Evolutionary conservation across 2,329 filamentous ascomycete genomes (phyloP), one percentile per base, ranked within the genome.

Genomic region (Verticillium longisporum): DNA sequence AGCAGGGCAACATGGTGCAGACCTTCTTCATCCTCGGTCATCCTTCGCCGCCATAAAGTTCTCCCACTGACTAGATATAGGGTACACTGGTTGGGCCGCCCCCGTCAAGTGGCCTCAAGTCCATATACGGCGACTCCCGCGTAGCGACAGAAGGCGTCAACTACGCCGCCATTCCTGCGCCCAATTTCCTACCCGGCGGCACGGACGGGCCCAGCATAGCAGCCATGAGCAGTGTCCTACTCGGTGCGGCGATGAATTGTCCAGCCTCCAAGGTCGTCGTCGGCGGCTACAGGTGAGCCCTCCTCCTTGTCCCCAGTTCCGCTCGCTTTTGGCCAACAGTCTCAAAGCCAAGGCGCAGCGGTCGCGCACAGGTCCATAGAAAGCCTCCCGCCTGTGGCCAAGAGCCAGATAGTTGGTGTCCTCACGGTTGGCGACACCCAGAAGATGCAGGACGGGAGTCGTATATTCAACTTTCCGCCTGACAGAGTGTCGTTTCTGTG

Each of bases 401-500:
- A 66, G 41, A 59, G 58, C 37, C 63, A 61, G 21, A 64, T 68
- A 33, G 38, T 62, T 6, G 68, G 60, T n/a, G 66, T 63, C 14
- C 62, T 70, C 26, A 67, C 64, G 2, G 68, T 65, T 41, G 68
- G 68, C 18, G 67, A 69, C 38, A 66, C 68, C 4, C 63, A 66
- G 60, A 65, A 62, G 34, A 32, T 13, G 26, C 71, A 76, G 56
- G 73, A 76, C 63, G 66, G 69, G 21, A 73, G 69, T 18, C 70
- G 70, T 34, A 75, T 77, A 57, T 64, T 63, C 41, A 69, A 69
- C n/a, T 77, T 70, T 65, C 71, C 73, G 15, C 59, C 64, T 9
- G 70, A 73, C 57, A 70, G 71, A 63, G 72, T 72, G 53, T 68
- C 72, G 45, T 71, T 77, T 61, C 75, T 77, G 67, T 78, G 75